A percentile compares a stretch with the other conserved stretches of the same genome.
phyloP scores from a whole-genome alignment of 306 rosid genomes.

The Quercus bicolor region DNA sequence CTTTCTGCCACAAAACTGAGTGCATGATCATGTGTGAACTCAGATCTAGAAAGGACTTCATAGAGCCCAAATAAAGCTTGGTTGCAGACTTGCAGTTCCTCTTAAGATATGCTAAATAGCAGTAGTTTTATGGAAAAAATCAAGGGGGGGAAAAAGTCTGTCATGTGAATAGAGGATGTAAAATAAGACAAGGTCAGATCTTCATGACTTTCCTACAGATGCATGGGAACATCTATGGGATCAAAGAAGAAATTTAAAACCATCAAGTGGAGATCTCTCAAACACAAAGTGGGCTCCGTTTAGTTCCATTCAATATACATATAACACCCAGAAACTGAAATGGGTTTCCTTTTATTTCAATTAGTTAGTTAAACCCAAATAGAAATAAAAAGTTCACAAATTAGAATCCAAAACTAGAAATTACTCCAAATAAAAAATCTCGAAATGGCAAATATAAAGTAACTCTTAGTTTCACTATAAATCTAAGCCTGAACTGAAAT shows the following conservation, averaged over 20 bases:
- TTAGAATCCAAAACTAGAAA: neutral
- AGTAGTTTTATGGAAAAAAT: neutral
- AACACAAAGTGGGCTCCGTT: neutral
- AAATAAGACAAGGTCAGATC: neutral
- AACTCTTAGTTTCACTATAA: neutral
- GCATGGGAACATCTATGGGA: neutral
- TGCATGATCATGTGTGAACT: neutral
- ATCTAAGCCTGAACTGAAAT: neutral
- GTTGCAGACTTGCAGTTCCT: neutral
- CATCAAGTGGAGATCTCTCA: neutral
- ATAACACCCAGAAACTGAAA: neutral
- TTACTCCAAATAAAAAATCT: neutral
- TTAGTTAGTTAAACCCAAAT: neutral
- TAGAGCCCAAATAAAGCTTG: neutral
- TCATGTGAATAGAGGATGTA: neutral
- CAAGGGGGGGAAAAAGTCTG: neutral
- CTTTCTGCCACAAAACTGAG: neutral
- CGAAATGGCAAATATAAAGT: neutral
- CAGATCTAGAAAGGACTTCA: slow-evolving; percentile 1
- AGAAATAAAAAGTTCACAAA: neutral
- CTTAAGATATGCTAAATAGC: neutral
- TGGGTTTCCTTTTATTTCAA: neutral
- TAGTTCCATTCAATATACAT: neutral
- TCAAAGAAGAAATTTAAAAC: neutral
- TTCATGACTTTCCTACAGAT: neutral